A percentile compares a stretch with the other conserved stretches of the same genome.
Evolutionary conservation across 2,329 filamentous ascomycete genomes (phyloP).

Genomic region (Furcasterigmium sp.): DNA sequence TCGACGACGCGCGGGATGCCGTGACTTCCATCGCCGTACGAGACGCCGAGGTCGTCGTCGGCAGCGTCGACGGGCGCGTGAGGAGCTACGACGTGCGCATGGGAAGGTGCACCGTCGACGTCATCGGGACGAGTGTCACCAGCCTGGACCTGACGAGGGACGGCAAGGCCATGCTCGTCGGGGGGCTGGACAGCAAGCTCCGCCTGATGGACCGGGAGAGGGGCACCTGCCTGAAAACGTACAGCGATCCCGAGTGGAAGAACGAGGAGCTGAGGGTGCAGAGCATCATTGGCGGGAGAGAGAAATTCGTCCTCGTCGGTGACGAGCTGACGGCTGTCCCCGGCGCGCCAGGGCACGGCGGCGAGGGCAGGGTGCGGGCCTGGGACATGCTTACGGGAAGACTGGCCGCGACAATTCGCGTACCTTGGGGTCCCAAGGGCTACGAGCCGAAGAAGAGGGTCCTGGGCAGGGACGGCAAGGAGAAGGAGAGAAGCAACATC

Average conservation of each 20-base stretch:
- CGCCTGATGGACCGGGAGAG: constrained; percentile 75
- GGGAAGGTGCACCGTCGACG: constrained; percentile 66
- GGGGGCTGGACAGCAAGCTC: constrained; percentile 69
- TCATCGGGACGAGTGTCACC: constrained; percentile 67
- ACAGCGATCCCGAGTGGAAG: constrained; percentile 49
- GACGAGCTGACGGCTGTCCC: constrained; percentile 55
- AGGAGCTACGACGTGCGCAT: constrained; percentile 77
- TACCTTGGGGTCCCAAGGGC: constrained; percentile 51
- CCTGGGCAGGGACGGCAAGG: constrained; percentile 55
- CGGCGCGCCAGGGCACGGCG: constrained; percentile 5
- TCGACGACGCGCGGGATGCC: constrained; percentile 68
- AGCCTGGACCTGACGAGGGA: constrained; percentile 67
- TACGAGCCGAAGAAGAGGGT: constrained; percentile 43
- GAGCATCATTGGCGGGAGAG: constrained; percentile 67
- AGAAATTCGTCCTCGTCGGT: constrained; percentile 74
- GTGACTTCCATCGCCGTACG: constrained; percentile 46
- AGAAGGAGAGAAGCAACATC: constrained; percentile 54
- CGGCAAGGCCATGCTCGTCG: constrained; percentile 68
- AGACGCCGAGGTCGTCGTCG: constrained; percentile 59
- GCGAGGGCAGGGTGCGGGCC: constrained; percentile 61
- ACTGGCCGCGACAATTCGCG: constrained; percentile 54
- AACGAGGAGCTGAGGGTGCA: constrained; percentile 73
- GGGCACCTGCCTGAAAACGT: constrained; percentile 69
- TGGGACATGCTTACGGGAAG: constrained; percentile 82
- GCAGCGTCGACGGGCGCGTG: constrained; percentile 80